These are phyloP conservation scores for Populus nigra DNA, from an alignment of 345 rosid genomes.

Conservation along the genomic window DNA sequence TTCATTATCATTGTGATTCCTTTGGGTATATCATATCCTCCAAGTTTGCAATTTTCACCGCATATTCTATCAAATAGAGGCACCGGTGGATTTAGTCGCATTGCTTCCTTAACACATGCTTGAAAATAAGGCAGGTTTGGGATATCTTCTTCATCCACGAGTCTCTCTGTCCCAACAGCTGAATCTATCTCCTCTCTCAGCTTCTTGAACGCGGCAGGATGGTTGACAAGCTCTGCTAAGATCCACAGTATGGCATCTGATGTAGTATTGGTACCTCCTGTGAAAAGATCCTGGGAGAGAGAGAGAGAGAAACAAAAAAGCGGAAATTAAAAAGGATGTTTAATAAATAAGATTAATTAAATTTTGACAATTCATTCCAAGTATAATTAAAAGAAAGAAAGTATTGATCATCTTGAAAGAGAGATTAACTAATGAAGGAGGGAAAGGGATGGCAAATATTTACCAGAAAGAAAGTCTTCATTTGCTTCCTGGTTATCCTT, in stretches of 20 bases:
- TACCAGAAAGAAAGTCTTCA: conserved; percentile 44
- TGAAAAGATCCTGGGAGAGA: conserved; percentile 13
- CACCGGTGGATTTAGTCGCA: too few species aligned
- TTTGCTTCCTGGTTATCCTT: conserved; percentile 31
- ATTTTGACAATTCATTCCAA: neutral
- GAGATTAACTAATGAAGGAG: neutral
- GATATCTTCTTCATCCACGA: too few species aligned
- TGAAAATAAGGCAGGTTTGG: too few species aligned
- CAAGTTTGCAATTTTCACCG: too few species aligned
- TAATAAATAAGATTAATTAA: neutral
- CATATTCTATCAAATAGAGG: too few species aligned
- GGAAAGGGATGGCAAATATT: neutral
- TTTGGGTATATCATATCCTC: too few species aligned
- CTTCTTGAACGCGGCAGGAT: too few species aligned
- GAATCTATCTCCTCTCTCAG: too few species aligned
- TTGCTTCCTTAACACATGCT: too few species aligned
- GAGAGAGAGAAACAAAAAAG: neutral
- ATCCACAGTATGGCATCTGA: conserved; percentile 19
- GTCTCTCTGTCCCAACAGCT: too few species aligned
- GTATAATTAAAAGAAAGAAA: neutral
- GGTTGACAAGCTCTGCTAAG: neutral
- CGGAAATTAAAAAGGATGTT: neutral
- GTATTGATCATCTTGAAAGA: neutral
- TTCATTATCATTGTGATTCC: too few species aligned
- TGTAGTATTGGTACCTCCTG: conserved; percentile 19